Evolutionary conservation across 2,329 filamentous ascomycete genomes (phyloP).

Genomic region (Aspergillus sp.): DNA sequence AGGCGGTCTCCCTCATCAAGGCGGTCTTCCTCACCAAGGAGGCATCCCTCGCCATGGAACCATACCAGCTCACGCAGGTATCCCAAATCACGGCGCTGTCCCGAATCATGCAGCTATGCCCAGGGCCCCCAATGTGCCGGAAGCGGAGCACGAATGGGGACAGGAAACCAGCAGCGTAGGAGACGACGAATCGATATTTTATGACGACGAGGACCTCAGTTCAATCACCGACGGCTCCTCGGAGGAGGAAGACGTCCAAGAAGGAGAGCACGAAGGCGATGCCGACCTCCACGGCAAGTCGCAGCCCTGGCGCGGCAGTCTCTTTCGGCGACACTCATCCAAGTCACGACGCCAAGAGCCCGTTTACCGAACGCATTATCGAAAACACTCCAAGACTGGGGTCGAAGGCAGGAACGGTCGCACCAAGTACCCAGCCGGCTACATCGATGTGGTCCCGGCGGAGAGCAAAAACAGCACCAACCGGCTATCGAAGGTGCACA

Average conservation of each 20-base stretch:
- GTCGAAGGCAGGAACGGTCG: slow-evolving; percentile 6
- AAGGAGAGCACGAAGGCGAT: slow-evolving; percentile 3
- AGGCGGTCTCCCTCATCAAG: too few species aligned
- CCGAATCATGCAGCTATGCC: not conserved
- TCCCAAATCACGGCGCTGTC: not conserved
- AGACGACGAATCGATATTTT: slow-evolving; percentile 30
- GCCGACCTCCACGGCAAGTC: slow-evolving; percentile 11
- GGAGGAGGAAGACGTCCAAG: slow-evolving; percentile 14
- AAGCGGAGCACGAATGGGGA: slow-evolving; percentile 15
- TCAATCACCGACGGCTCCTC: slow-evolving; percentile 28
- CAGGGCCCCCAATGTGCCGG: not conserved
- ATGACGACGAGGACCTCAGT: slow-evolving; percentile 26
- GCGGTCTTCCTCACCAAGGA: too few species aligned
- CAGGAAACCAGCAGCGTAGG: slow-evolving; percentile 24
- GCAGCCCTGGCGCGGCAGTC: slow-evolving; percentile 17
- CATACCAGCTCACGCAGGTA: not conserved
- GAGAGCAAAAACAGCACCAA: slow-evolving; percentile 17
- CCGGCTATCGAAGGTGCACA: slow-evolving; percentile 5
- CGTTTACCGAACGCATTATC: slow-evolving; percentile 28
- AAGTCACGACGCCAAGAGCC: slow-evolving; percentile 17
- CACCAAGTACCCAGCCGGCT: slow-evolving; percentile 15
- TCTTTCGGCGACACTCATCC: slow-evolving; percentile 20
- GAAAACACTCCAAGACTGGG: slow-evolving; percentile 19
- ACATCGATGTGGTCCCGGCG: slow-evolving; percentile 26
- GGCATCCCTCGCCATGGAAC: not conserved